These are phyloP conservation scores for Trypanosoma brucei DNA, from an alignment of 208 protist species.

Conservation along the genomic window DNA sequence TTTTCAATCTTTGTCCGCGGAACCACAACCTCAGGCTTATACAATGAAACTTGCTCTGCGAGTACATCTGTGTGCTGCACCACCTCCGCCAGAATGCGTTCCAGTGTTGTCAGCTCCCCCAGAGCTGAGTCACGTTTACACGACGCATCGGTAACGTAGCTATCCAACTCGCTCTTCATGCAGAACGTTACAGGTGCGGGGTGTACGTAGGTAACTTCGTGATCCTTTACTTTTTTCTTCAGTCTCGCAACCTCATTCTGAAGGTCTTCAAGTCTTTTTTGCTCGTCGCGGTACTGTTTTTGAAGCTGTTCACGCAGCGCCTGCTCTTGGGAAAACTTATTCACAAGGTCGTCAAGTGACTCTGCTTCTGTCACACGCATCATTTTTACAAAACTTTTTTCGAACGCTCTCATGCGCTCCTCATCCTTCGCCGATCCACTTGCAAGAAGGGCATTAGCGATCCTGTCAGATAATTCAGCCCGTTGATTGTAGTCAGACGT, in stretches of 20 bases:
- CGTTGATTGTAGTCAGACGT: background rate
- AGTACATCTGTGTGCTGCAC: conserved; percentile 35
- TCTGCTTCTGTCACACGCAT: conserved; percentile 79
- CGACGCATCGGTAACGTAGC: conserved; percentile 34
- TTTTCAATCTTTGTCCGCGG: conserved; percentile 21
- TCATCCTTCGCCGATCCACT: conserved; percentile 44
- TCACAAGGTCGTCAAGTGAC: conserved; percentile 33
- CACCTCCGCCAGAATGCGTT: conserved; percentile 29
- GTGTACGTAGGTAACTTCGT: conserved; percentile 9
- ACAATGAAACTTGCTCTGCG: conserved; percentile 20
- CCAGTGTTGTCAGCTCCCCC: conserved; percentile 17
- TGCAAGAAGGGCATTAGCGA: background rate
- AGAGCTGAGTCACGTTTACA: conserved; percentile 18
- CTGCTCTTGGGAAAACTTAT: conserved; percentile 45
- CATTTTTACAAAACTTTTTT: conserved; percentile 87
- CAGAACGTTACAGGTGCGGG: conserved; percentile 18
- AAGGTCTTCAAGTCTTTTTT: conserved; percentile 24
- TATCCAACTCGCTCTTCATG: conserved; percentile 38
- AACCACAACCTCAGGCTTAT: conserved; percentile 41
- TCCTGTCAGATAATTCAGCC: background rate
- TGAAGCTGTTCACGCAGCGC: conserved; percentile 63
- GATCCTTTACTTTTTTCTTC: conserved; percentile 1
- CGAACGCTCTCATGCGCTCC: conserved; percentile 68
- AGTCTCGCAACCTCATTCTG: conserved; percentile 14
- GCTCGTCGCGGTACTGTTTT: conserved; percentile 32